A percentile compares a stretch with the other conserved stretches of the same genome.
Conservation (phyloP, 805 yeast species). For the Myxozyma melibiosi region DNA sequence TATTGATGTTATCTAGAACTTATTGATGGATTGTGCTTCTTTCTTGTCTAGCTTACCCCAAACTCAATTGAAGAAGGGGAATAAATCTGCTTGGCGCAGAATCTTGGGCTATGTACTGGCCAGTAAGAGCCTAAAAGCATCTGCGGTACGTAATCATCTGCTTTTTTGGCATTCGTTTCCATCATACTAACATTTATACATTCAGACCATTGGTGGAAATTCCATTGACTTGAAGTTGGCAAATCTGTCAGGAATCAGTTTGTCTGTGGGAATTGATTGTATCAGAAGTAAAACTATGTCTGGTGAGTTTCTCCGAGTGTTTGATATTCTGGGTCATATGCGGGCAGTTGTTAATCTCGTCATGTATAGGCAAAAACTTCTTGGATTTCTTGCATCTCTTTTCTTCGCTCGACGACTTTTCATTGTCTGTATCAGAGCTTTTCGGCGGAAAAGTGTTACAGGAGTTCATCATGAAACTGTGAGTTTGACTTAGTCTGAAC, state of each 20-base stretch:
- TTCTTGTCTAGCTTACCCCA: neutral
- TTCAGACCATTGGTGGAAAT: neutral
- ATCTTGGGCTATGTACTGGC: conserved; percentile 6
- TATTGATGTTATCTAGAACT: neutral
- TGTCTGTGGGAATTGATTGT: neutral
- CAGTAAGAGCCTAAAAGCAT: neutral
- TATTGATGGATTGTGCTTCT: neutral
- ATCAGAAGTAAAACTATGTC: neutral
- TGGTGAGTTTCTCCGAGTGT: neutral
- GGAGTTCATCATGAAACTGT: conserved; percentile 7
- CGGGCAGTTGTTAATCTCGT: neutral
- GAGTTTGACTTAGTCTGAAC: neutral
- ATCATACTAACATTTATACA: neutral
- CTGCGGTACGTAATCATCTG: neutral
- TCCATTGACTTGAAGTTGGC: neutral
- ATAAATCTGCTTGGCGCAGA: conserved; percentile 10
- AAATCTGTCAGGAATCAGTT: neutral
- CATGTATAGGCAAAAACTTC: neutral
- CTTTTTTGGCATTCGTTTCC: neutral
- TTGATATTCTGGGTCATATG: too few species aligned
- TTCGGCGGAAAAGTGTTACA: neutral
- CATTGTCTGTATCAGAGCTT: neutral
- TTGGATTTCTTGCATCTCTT: neutral
- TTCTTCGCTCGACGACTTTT: neutral
- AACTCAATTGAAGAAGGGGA: conserved; percentile 4